phyloP scores from a whole-genome alignment of 225 moss, liverwort and hornwort species.

The Sphagnum tenellum region DNA sequence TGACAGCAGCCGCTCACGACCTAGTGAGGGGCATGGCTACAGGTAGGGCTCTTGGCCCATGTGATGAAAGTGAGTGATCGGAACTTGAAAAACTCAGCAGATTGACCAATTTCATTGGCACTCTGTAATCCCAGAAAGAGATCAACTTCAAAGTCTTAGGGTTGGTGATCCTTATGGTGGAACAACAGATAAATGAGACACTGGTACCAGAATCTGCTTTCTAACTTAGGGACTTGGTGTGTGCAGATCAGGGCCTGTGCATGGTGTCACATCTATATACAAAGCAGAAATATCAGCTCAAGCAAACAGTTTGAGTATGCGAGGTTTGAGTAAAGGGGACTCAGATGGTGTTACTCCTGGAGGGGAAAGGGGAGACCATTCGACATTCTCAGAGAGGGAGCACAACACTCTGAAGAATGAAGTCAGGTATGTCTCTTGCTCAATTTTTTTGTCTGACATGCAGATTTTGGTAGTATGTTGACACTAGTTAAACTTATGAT shows the following conservation, averaged over 20 bases:
- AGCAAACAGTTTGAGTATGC: slow-evolving; percentile 55
- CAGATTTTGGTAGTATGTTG: too few relatives aligned
- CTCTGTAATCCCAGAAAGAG: too few relatives aligned
- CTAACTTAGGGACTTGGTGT: slow-evolving; percentile 2
- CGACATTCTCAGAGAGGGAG: slow-evolving; percentile 49
- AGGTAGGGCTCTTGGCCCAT: slow-evolving; percentile 29
- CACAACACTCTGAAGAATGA: slow-evolving; percentile 52
- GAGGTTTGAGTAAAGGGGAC: slow-evolving; percentile 58
- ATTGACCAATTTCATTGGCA: too few relatives aligned
- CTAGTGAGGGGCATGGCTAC: slow-evolving; percentile 91
- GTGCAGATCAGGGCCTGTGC: slow-evolving; percentile 65
- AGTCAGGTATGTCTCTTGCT: slow-evolving; percentile 49
- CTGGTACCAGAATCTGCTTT: neutral
- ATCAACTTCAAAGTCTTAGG: too few relatives aligned
- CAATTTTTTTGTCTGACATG: neutral
- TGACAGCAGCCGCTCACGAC: slow-evolving; percentile 65
- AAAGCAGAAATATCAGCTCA: slow-evolving; percentile 69
- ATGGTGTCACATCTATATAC: slow-evolving; percentile 70
- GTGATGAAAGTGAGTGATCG: too few relatives aligned
- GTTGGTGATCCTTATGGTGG: too few relatives aligned
- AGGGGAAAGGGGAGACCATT: slow-evolving; percentile 43
- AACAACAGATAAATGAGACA: too few relatives aligned
- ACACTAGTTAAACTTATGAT: neutral
- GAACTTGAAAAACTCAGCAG: too few relatives aligned
- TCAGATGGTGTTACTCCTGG: slow-evolving; percentile 32